A percentile compares a stretch with the other conserved stretches of the same genome.
Evolutionary conservation across 495 filamentous ascomycete genomes (phyloP).

Genomic region (Neurospora sp.): DNA sequence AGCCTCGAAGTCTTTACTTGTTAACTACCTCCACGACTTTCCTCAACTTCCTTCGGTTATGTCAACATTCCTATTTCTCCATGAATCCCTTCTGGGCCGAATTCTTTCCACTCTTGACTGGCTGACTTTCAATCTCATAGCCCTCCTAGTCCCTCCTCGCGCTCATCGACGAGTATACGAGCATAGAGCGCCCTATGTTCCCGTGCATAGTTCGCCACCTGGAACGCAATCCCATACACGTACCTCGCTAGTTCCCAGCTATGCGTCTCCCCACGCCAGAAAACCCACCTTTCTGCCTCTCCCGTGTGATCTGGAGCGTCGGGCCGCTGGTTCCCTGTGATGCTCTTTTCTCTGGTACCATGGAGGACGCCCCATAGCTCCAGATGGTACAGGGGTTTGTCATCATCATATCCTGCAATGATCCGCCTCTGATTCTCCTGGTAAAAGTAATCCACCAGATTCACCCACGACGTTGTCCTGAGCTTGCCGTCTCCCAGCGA

Average conservation of each 20-base stretch:
- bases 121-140: too few species aligned
- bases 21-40: neutral
- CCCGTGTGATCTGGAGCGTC: neutral
- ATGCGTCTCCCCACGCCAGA: neutral
- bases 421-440: neutral
- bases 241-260: neutral
- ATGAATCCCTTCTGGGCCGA: neutral
- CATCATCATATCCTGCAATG: neutral
- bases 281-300: neutral
- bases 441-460: neutral
- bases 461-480: neutral
- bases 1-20: neutral
- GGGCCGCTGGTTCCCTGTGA: neutral
- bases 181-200: neutral
- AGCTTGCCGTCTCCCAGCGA: neutral
- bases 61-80: neutral
- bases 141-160: neutral
- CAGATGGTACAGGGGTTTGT: neutral
- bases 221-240: neutral
- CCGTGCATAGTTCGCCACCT: neutral
- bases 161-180: neutral
- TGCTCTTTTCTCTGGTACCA: neutral
- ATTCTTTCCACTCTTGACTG: neutral
- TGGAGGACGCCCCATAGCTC: neutral
- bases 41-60: neutral